Base-by-base conservation (phyloP, 108 stramenopile genomes). In the Conticribra guillardii region DNA sequence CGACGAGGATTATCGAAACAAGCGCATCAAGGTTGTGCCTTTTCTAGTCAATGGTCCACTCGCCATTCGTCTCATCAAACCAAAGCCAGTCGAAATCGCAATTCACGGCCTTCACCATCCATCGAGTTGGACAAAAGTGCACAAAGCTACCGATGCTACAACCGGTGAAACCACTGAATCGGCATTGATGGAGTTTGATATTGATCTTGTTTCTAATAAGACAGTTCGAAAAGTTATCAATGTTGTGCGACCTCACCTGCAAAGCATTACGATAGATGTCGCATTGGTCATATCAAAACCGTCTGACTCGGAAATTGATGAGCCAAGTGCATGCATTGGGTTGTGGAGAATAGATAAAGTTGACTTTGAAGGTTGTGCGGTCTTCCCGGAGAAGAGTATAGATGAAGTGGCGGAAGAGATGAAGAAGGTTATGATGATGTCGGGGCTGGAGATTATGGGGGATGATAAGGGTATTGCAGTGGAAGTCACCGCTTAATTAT, bases 281-380 rank as follows among this genome's bases (percentile, higher is more conserved):
- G 88, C 82, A 7, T 29, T 85, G 17, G 47, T 85, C 23, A 31
- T 89, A 4, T 52, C 50, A 47, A 63, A 73, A 24, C 86, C 86
- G 9, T 29, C 46, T n/a, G 72, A 50, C 48, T 52, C 56, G 14
- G 56, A 67, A 18, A 47, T 65, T 8, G 64, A 84, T 0, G 84
- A 82, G 44, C 83, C 81, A 7, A 62, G 73, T 32, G 76, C 81
- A 16, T 79, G 85, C 52, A 22, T 89, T 45, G 83, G 78, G 1
- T n/a, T 86, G 22, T 89, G 80, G 77, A 56, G 85, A 48, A 73
- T 89, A 11, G 83, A 89, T 45, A 67, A 81, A 44, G 71, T 89
- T 22, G 85, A 84, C 54, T 70, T 85, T 45, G 56, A 58, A 37
- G 18, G 71, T 26, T 85, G 71, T 67, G 82, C 84, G 0, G 71